Percentiles rank a stretch among this genome's conserved stretches.
These are phyloP conservation scores for Lactuca saligna DNA, from an alignment of 129 eudicot species.

Conservation along the genomic window DNA sequence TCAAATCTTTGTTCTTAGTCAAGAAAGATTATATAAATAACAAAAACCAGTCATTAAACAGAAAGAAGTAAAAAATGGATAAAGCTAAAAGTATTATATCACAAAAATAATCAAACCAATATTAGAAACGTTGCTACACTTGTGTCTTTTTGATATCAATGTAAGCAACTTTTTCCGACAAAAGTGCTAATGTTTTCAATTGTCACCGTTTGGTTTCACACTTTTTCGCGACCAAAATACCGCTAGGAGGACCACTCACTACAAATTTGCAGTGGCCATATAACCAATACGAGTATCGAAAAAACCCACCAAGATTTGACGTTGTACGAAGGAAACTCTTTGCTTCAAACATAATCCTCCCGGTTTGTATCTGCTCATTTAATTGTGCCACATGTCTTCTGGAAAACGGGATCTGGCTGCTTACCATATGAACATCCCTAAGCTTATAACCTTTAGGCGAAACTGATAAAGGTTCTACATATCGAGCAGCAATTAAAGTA, in stretches of 20 bases:
- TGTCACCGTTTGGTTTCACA: slow-evolving; percentile 63
- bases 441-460: slow-evolving; percentile 41
- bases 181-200: neutral
- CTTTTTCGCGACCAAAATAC: slow-evolving; percentile 51
- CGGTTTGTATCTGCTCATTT: slow-evolving; percentile 49
- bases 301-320: slow-evolving; percentile 62
- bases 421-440: slow-evolving; percentile 53
- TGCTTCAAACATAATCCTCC: slow-evolving; percentile 49
- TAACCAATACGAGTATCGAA: slow-evolving; percentile 76
- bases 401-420: slow-evolving; percentile 74
- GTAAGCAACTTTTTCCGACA: neutral
- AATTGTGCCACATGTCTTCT: slow-evolving; percentile 36
- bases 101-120: slow-evolving; percentile 10
- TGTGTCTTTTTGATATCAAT: neutral
- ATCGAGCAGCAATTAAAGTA: slow-evolving; percentile 55
- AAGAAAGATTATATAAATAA: neutral
- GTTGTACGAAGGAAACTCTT: slow-evolving; percentile 58
- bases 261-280: slow-evolving; percentile 58
- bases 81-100: neutral
- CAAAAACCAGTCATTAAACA: neutral
- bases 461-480: slow-evolving; percentile 59
- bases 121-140: slow-evolving; percentile 5
- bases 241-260: slow-evolving; percentile 76
- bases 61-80: neutral
- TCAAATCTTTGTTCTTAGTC: neutral